These are phyloP conservation scores for Cordia subcordata DNA, from an alignment of 257 asterid genomes.

Conservation along the genomic window DNA sequence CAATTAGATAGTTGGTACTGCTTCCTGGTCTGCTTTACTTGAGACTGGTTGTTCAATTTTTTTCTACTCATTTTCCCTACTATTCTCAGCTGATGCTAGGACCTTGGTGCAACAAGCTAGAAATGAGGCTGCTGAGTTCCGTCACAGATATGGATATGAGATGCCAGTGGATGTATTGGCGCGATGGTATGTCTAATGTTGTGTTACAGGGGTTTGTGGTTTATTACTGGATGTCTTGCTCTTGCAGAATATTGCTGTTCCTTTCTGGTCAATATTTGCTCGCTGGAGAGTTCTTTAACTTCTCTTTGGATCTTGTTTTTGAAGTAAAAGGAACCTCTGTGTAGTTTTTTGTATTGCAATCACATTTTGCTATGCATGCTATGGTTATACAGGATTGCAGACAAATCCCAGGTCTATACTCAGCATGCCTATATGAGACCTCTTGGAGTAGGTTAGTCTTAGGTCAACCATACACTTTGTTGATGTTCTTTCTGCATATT, in stretches of 20 bases:
- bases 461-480: slow-evolving; percentile 4
- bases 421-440: slow-evolving; percentile 99
- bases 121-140: slow-evolving; percentile 95
- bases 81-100: slow-evolving; percentile 82
- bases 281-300: background rate
- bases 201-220: no score
- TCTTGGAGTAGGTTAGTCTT: slow-evolving; percentile 88
- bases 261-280: background rate
- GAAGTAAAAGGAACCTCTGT: background rate
- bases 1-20: background rate
- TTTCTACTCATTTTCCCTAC: background rate
- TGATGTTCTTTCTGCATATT: background rate
- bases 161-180: slow-evolving; percentile 93
- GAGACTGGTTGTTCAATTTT: background rate
- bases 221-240: background rate
- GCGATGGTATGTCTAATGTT: slow-evolving; percentile 50
- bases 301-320: background rate
- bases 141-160: slow-evolving; percentile 85
- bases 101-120: slow-evolving; percentile 97
- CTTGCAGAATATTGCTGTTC: background rate
- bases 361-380: background rate
- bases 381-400: slow-evolving; percentile 88
- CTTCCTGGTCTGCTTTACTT: background rate
- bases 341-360: background rate
- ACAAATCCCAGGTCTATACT: slow-evolving; percentile 98